Evolutionary conservation across 2,329 filamentous ascomycete genomes (phyloP).

Genomic region (Stagonosporopsis cucurbitacearum): DNA sequence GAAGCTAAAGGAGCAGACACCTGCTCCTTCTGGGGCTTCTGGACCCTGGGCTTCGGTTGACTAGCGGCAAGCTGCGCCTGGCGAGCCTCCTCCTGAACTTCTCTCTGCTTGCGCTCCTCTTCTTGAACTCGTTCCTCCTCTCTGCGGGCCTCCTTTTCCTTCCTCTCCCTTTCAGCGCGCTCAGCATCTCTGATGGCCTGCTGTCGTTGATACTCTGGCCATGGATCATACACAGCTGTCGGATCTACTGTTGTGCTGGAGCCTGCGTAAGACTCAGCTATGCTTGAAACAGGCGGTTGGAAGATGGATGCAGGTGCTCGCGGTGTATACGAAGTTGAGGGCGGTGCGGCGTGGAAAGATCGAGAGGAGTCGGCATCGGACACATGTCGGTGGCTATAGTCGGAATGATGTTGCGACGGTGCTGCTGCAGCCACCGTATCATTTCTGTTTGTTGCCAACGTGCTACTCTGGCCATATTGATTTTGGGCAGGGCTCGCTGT

Average conservation of each 20-base stretch:
- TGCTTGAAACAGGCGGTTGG: slow-evolving; percentile 26
- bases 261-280: slow-evolving; percentile 27
- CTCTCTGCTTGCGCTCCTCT: slow-evolving; percentile 31
- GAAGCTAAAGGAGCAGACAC: background rate
- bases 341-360: slow-evolving; percentile 18
- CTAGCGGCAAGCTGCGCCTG: slow-evolving; percentile 18
- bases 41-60: slow-evolving; percentile 28
- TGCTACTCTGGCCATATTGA: slow-evolving; percentile 27
- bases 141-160: slow-evolving; percentile 33
- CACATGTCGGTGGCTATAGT: slow-evolving; percentile 31
- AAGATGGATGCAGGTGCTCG: slow-evolving; percentile 20
- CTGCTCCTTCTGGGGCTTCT: slow-evolving; percentile 37
- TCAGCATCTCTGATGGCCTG: slow-evolving; percentile 45
- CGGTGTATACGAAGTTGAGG: slow-evolving; percentile 28
- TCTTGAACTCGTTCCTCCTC: slow-evolving; percentile 39
- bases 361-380: slow-evolving; percentile 30
- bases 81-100: slow-evolving; percentile 25
- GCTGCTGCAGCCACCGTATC: slow-evolving; percentile 19
- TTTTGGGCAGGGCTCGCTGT: slow-evolving; percentile 38
- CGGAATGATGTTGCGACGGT: slow-evolving; percentile 27
- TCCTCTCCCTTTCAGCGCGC: slow-evolving; percentile 44
- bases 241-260: slow-evolving; percentile 58
- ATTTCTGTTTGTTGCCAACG: slow-evolving; percentile 19
- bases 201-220: slow-evolving; percentile 56
- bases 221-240: slow-evolving; percentile 61